phyloP scores from a whole-genome alignment of 1,284 basidiomycete genomes.

The Microstroma glucosiphilum region DNA sequence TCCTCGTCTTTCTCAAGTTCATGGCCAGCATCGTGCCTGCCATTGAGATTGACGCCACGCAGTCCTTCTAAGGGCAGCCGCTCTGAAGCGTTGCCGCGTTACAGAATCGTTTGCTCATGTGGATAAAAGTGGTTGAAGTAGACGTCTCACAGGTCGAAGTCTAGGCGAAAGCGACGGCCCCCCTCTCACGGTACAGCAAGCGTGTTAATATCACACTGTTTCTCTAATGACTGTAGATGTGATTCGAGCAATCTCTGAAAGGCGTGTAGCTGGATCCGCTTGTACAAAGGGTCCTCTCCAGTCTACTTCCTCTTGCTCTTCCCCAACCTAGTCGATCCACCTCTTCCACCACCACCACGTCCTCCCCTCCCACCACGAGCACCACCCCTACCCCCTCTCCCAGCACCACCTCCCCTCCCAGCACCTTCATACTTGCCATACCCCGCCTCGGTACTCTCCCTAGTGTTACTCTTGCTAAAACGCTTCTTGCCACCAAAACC shows the following conservation, averaged over 20 bases:
- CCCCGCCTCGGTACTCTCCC: slow-evolving; percentile 27
- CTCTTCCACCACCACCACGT: slow-evolving; percentile 7
- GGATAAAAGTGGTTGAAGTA: no score
- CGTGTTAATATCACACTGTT: no score
- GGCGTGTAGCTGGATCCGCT: background rate
- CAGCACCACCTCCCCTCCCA: slow-evolving; percentile 1
- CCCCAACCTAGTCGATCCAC: slow-evolving; percentile 11
- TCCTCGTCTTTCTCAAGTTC: slow-evolving; percentile 50
- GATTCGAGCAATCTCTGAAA: background rate
- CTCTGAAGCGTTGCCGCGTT: no score
- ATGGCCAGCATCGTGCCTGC: slow-evolving; percentile 48
- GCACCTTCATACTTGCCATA: slow-evolving; percentile 28
- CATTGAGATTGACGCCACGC: slow-evolving; percentile 48
- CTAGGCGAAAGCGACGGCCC: no score
- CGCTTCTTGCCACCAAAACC: slow-evolving; percentile 48
- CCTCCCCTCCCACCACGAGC: slow-evolving; percentile 1
- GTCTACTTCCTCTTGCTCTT: slow-evolving; percentile 10
- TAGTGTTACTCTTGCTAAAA: slow-evolving; percentile 41
- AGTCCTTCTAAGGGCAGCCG: slow-evolving; percentile 11
- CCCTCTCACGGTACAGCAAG: no score
- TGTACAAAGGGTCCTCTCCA: background rate
- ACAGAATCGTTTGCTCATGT: no score
- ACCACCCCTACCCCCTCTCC: slow-evolving; percentile 7
- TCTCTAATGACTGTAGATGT: no score
- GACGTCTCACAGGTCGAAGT: no score